Base-by-base conservation (phyloP, 106 monocot species). In the Dendrobium chrysotoxum region DNA sequence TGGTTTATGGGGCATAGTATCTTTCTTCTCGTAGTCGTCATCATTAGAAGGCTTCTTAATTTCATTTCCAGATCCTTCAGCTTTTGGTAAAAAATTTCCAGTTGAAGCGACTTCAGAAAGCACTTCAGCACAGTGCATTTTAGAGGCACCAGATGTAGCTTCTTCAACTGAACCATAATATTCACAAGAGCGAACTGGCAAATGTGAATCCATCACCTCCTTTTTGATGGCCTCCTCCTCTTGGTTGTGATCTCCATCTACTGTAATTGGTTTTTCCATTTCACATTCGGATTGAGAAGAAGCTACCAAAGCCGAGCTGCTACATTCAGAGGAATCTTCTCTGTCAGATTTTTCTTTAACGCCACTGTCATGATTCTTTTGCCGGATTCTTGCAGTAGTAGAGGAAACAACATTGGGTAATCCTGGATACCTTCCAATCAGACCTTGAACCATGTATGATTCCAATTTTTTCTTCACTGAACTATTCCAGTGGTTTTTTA, bases 401-500 rank as follows among this genome's bases (percentile, higher is more conserved):
- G 73, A 83, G 45, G 84, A 82, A 30, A 41, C 31, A 68, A 30
- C 17, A 75, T 42, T 75, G 1, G 31, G 21, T 45, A 12, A 5
- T 26, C 46, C 45, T 73, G 46, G 46, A 39, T 75, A 46, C 66
- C 93, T 92, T 78, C 83, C 18, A 45, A 99, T 85, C 58, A 95
- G 81, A 77, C 99, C 99, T 79, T 89, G 87, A 65, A 86, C 42
- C 20, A 86, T 11, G 47, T 95, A 95, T 7, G 90, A 88, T 53
- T 95, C 88, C 80, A 95, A 54, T 76, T 93, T 99, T 87, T 99
- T 99, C 81, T 90, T 95, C 25, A 99, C 95, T 23, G 99, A 95
- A 83, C 99, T 99, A 83, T 99, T 89, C 99, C 99, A 99, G 68
- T 99, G 99, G 80, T 99, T 99, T 80, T 99, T 99, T 82, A 99